These are phyloP conservation scores for Lactarius vividus DNA, from an alignment of 768 basidiomycete species.

Conservation along the genomic window DNA sequence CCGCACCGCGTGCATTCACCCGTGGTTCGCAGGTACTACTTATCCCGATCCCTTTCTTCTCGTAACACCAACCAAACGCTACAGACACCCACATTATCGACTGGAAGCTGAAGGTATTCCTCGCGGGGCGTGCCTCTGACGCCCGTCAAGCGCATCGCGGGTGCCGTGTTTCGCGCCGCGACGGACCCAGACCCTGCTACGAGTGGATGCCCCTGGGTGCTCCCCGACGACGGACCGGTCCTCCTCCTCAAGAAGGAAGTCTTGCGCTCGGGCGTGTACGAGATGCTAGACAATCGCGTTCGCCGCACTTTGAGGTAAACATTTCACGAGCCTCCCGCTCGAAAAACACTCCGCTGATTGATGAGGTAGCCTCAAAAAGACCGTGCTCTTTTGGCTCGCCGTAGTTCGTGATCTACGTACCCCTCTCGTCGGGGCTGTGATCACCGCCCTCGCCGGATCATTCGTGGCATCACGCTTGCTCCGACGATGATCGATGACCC, in stretches of 20 bases:
- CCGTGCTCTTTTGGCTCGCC: conserved; percentile 5
- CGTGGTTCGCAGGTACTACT: conserved; percentile 49
- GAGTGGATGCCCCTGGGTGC: conserved; percentile 47
- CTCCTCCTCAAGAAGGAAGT: conserved; percentile 46
- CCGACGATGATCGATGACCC: neutral
- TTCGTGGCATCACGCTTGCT: neutral
- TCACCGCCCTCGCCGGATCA: neutral
- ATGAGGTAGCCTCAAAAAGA: neutral
- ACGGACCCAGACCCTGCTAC: conserved; percentile 44
- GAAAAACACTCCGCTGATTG: neutral
- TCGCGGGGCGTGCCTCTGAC: conserved; percentile 52
- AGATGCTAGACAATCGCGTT: conserved; percentile 42
- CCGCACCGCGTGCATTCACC: conserved; percentile 48
- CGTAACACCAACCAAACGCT: neutral
- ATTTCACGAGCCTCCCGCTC: neutral
- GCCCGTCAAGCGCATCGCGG: conserved; percentile 47
- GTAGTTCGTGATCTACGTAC: neutral
- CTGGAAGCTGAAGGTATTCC: conserved; percentile 38
- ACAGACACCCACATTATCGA: conserved; percentile 49
- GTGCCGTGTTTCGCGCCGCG: conserved; percentile 51
- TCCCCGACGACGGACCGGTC: conserved; percentile 51
- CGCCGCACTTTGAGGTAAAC: neutral
- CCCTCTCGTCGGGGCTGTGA: neutral
- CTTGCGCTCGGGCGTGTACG: conserved; percentile 51
- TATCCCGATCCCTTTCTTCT: neutral